Base-by-base conservation (phyloP, 2,329 filamentous ascomycete genomes). In the Decorospora gaudefroyi region DNA sequence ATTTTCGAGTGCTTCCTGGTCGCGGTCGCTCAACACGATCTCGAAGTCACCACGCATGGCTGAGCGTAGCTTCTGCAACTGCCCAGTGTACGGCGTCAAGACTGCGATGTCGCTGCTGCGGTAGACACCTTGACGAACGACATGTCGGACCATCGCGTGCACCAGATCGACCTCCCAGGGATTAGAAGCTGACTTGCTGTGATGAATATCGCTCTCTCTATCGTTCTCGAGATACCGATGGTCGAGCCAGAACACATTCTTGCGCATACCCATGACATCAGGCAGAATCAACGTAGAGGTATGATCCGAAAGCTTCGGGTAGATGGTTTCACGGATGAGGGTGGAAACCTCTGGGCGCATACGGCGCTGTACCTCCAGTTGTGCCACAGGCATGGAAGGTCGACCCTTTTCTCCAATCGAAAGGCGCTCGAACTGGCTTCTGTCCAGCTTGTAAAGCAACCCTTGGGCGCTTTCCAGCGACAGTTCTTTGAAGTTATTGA, bases 111-210 rank as follows among this genome's bases (percentile, higher is more conserved):
- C 83, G 0, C 73, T 74, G 0, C 70, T 66, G 0, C 62, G 65
- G 60, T 90, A 89, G 0, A 55, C 60, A 0, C 85, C 85, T 59
- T 90, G 86, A 0, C 77, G 74, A 4, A 86, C 72, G 0, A 91
- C 67, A 57, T 91, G 85, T 0, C 75, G 76, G 0, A 89, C 81
- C 0, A 90, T 66, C 0, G 80, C 77, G 4, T 75, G 70, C 0
- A 79, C 78, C 81, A 91, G 84, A 0, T 81, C 72, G 0, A 85
- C 73, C 58, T 91, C 87, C 43, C 74, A 85, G 0, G 57, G 36
- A 42, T 87, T 86, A 7, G 73, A 74, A 34, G 75, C 74, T 0
- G 80, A 83, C 1, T 71, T 79, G 6, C 26, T 46, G 13, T 56
- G 37, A 6, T 57, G 52, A 1, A 45, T 15, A 1, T 61, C 30